These are phyloP conservation scores for Saccharomyces hybrid DNA, from an alignment of 1,139 yeast species.

Conservation along the genomic window DNA sequence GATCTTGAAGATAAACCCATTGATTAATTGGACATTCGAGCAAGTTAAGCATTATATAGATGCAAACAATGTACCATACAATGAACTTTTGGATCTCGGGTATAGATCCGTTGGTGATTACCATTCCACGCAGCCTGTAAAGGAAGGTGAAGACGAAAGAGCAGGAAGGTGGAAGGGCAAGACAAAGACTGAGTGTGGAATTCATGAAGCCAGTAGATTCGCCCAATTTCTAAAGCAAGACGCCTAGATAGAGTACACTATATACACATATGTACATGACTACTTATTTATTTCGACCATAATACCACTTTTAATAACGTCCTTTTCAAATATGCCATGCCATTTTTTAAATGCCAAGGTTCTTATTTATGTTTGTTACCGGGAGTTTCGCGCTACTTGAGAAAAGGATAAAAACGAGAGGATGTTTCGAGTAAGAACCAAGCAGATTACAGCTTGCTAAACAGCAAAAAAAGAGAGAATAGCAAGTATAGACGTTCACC, in stretches of 20 bases:
- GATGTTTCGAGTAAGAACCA: neutral
- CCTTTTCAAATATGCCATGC: neutral
- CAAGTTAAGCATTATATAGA: conserved; percentile 67
- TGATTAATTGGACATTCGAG: conserved; percentile 72
- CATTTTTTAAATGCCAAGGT: too few relatives aligned
- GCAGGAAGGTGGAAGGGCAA: conserved; percentile 96
- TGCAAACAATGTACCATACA: conserved; percentile 70
- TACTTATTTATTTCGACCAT: neutral
- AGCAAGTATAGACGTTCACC: neutral
- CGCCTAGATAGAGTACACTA: conserved; percentile 1
- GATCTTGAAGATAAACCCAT: conserved; percentile 79
- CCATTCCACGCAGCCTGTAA: conserved; percentile 87
- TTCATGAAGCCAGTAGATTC: conserved; percentile 72
- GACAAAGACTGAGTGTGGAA: conserved; percentile 92
- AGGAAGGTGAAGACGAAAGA: conserved; percentile 89
- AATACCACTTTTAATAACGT: neutral
- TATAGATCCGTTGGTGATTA: conserved; percentile 92
- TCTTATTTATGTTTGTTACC: neutral
- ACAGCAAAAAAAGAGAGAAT: neutral
- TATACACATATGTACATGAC: neutral
- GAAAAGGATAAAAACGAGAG: neutral
- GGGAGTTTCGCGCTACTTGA: neutral
- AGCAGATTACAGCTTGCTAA: too few relatives aligned
- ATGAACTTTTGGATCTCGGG: conserved; percentile 74
- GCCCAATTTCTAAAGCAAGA: conserved; percentile 42